A percentile compares a stretch with the other conserved stretches of the same genome.
Conservation (phyloP, 495 filamentous ascomycete species). For the Hypoxylon subgilvum region DNA sequence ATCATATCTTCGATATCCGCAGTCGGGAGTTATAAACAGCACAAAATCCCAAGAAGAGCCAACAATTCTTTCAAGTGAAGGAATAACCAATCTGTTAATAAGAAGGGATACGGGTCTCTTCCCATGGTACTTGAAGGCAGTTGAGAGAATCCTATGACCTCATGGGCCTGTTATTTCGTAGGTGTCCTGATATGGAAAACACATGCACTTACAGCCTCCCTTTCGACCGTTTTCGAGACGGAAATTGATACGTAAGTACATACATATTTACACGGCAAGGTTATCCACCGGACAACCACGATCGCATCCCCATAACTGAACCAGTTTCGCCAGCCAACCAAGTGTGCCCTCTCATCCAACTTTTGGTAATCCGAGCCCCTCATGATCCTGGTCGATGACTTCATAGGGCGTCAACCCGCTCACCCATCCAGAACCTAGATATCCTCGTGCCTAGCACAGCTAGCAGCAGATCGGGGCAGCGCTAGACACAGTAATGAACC, state of each 20-base stretch:
- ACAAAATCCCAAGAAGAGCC: too few relatives aligned
- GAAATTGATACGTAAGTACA: too few relatives aligned
- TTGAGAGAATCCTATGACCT: background rate
- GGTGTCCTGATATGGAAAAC: too few relatives aligned
- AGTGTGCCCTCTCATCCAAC: constrained; percentile 27
- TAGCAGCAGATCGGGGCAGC: constrained; percentile 9
- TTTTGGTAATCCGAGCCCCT: constrained; percentile 42
- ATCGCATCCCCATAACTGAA: too few relatives aligned
- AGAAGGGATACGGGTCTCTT: too few relatives aligned
- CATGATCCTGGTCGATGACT: constrained; percentile 41
- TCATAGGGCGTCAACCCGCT: constrained; percentile 28
- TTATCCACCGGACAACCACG: constrained; percentile 21
- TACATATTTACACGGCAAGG: too few relatives aligned
- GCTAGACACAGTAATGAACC: constrained; percentile 18
- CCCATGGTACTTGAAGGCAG: background rate
- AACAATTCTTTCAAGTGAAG: too few relatives aligned
- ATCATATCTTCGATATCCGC: background rate
- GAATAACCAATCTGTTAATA: too few relatives aligned
- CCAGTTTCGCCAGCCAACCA: constrained; percentile 41
- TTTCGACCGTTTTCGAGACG: too few relatives aligned
- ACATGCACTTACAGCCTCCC: too few relatives aligned
- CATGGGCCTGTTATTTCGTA: background rate
- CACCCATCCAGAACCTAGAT: constrained; percentile 18
- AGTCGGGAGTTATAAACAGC: too few relatives aligned
- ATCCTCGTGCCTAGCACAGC: constrained; percentile 7